Conservation (phyloP, 352 stramenopile genomes). For the Thraustochytrium sp. region DNA sequence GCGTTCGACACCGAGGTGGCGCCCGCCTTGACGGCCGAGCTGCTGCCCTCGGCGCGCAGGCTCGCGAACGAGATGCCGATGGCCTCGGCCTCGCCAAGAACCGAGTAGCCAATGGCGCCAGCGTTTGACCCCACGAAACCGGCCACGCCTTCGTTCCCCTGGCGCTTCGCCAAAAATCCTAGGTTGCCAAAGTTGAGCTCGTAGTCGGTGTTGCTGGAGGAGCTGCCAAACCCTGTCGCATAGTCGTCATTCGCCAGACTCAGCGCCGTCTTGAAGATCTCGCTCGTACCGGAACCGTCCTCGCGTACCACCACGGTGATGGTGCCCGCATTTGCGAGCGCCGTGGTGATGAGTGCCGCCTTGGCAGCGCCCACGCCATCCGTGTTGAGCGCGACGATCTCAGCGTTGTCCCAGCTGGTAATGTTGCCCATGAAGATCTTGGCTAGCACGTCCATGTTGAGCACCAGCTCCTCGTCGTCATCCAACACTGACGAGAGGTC, state of each 20-base stretch:
- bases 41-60: neutral
- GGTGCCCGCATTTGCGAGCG: neutral
- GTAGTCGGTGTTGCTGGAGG: neutral
- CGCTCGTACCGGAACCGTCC: constrained; percentile 36
- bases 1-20: neutral
- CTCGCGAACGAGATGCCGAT: neutral
- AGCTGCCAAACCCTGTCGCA: neutral
- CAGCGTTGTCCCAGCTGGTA: neutral
- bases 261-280: constrained; percentile 45
- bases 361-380: neutral
- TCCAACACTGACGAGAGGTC: too few relatives aligned
- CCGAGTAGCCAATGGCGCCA: constrained; percentile 40
- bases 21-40: neutral
- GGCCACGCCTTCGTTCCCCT: constrained; percentile 35
- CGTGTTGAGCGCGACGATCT: neutral
- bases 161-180: neutral
- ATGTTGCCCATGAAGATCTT: neutral
- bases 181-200: neutral
- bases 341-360: neutral
- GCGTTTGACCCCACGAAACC: neutral
- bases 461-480: neutral
- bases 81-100: constrained; percentile 24
- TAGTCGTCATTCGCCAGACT: neutral
- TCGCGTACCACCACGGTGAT: constrained; percentile 44
- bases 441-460: neutral